These are phyloP conservation scores for Volvox reticuliferus DNA, from an alignment of 139 green algal species.

Conservation along the genomic window DNA sequence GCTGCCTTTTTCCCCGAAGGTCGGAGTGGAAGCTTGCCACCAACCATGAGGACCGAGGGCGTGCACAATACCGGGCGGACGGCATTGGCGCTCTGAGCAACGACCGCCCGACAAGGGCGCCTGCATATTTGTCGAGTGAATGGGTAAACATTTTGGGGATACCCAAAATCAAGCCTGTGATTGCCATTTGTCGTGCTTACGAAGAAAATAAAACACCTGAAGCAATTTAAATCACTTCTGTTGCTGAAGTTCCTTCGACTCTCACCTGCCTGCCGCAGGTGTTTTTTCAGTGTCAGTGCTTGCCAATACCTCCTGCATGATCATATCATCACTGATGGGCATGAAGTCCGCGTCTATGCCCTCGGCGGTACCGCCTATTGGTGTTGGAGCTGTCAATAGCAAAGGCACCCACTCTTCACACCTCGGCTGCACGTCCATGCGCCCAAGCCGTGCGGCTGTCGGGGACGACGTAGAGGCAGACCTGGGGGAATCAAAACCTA, in stretches of 20 bases:
- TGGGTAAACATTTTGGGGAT: too few species aligned
- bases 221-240: too few species aligned
- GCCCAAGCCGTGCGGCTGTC: too few species aligned
- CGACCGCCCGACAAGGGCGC: not conserved
- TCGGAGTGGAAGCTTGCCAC: not conserved
- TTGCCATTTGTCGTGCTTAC: too few species aligned
- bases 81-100: not conserved
- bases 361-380: not conserved
- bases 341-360: not conserved
- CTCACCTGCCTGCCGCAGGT: constrained; percentile 7
- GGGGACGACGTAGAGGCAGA: constrained; percentile 1
- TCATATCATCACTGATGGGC: not conserved
- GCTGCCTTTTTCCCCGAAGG: not conserved
- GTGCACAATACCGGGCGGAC: not conserved
- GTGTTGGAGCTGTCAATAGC: too few species aligned
- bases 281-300: constrained; percentile 23
- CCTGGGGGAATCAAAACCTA: not conserved
- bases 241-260: too few species aligned
- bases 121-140: not conserved
- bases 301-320: constrained; percentile 39
- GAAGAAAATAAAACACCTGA: too few species aligned
- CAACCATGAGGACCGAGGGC: not conserved
- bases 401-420: too few species aligned
- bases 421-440: too few species aligned
- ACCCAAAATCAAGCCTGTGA: too few species aligned